Evolutionary conservation across 495 filamentous ascomycete species (phyloP), one percentile per base, ranked within the genome.

Genomic region (Tuber umbilicatum): DNA sequence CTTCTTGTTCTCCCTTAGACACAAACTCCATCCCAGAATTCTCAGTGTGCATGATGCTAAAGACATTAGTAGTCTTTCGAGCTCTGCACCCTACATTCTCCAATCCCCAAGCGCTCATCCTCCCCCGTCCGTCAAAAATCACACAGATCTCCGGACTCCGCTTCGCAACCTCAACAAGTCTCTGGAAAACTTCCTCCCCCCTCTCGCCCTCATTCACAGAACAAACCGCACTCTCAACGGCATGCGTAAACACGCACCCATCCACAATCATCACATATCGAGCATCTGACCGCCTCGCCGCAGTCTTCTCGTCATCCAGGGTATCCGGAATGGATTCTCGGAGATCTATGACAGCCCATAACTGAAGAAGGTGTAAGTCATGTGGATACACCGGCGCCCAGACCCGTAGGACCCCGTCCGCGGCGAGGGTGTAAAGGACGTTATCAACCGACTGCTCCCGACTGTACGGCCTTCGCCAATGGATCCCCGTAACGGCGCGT

Each of bases 31-130:
- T 70, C 37, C 74, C 80, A 2, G 78, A 78, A 50, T 74, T 87
- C 76, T 92, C 89, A 37, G 93, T 89, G 82, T 97, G 92, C 9
- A 93, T 90, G 79, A 98, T 89, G 78, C 97, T 97, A 85, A 97
- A 97, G 40, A 94, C 88, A 81, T 91, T 90, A 55, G 89, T 86
- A 3, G 87, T 87, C 76, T 90, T 88, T 76, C 86, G 88, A 42
- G 85, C 84, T 78, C 93, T 95, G 79, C 88, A 90, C 27, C 93
- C 93, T 38, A 97, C 87, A 81, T 94, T 93, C 83, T 98, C 94
- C 73, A 99, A 82, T 2, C 93, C 96, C 94, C 94, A 97, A 0
- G 94, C 95, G 69, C 92, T 93, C 93, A 98, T 93, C 78, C 90
- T 89, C 6, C 95, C 95, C 50, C 87, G 85, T 31, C 91, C 90